Evolutionary conservation across 1,139 yeast genomes (phyloP), one percentile per base, ranked within the genome.

Genomic region (Ogataea hybrid): DNA sequence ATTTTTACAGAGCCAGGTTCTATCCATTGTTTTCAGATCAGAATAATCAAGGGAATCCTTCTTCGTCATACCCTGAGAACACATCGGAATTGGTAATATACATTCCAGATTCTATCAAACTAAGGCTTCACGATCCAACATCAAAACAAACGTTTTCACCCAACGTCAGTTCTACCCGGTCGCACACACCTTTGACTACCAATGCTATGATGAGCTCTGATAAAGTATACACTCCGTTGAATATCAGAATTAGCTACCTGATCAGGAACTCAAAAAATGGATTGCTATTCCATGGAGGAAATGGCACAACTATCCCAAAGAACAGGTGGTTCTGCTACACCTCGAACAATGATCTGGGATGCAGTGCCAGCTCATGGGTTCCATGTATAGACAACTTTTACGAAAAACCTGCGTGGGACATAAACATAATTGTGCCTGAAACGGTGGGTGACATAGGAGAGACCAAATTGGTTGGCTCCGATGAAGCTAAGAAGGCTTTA

Each of bases 341-440:
- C 0, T 72, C 79, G 1, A 90, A 92, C 57, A 73, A 87, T 3
- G 90, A 88, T 21, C 67, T 80, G 36, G 89, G 89, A 16, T 73
- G 85, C 7, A 79, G 95, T 11, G 86, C 97, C 0, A 86, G 96
- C 2, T 83, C 89, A 16, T 94, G 99, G 98, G 85, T 92, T 35
- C 99, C 99, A 0, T 94, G 98, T 59, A 73, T 92, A 5, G 97
- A 94, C 53, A 87, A 85, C 36, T 62, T 89, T 28, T 84, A 92
- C 79, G 97, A 89, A 54, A 77, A 89, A 46, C 84, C 86, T 35
- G 85, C 97, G 0, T 94, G 98, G 98, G 89, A 90, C 47, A 63
- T 94, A 12, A 95, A 88, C 55, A 70, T 94, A 12, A 79, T 82
- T 47, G 79, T 88, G 1, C 96, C 97, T 0, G 75, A 89, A 53